phyloP scores from a whole-genome alignment of 2,329 filamentous ascomycete genomes.

The Berkeleyomyces rouxiae region DNA sequence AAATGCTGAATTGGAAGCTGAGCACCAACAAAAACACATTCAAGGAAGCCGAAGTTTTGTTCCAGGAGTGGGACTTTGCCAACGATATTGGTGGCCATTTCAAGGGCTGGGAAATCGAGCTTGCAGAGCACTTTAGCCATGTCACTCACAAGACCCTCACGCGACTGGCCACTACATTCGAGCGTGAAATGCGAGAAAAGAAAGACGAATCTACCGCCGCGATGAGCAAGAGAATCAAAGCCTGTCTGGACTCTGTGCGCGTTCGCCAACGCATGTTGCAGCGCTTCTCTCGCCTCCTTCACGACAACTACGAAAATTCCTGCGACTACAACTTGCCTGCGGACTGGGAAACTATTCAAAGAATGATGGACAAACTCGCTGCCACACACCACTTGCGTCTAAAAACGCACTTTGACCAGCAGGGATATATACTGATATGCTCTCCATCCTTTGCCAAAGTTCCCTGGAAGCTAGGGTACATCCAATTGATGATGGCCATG shows the following conservation, averaged over 20 bases:
- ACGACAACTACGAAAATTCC: slow-evolving; percentile 88
- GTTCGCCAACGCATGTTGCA: slow-evolving; percentile 93
- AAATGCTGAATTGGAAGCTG: slow-evolving; percentile 95
- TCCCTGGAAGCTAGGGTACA: slow-evolving; percentile 49
- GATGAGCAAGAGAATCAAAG: slow-evolving; percentile 95
- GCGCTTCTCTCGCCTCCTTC: slow-evolving; percentile 79
- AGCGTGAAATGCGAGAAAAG: slow-evolving; percentile 71
- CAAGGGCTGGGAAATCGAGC: slow-evolving; percentile 88
- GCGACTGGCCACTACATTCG: slow-evolving; percentile 77
- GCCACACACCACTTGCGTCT: slow-evolving; percentile 78
- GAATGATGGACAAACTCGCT: slow-evolving; percentile 66
- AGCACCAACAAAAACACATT: slow-evolving; percentile 98
- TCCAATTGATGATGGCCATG: slow-evolving; percentile 69
- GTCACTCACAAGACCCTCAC: slow-evolving; percentile 85
- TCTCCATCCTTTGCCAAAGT: slow-evolving; percentile 56
- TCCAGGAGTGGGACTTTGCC: slow-evolving; percentile 95
- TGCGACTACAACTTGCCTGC: slow-evolving; percentile 85
- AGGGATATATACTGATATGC: slow-evolving; percentile 68
- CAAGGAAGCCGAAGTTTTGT: slow-evolving; percentile 92
- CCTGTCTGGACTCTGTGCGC: slow-evolving; percentile 85
- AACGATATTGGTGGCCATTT: slow-evolving; percentile 84
- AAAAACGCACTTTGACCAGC: slow-evolving; percentile 48
- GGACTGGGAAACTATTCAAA: slow-evolving; percentile 46
- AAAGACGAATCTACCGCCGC: slow-evolving; percentile 70
- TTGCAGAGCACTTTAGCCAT: slow-evolving; percentile 91